Base-by-base conservation (phyloP, 352 stramenopile species). In the Phytophthora megakarya region DNA sequence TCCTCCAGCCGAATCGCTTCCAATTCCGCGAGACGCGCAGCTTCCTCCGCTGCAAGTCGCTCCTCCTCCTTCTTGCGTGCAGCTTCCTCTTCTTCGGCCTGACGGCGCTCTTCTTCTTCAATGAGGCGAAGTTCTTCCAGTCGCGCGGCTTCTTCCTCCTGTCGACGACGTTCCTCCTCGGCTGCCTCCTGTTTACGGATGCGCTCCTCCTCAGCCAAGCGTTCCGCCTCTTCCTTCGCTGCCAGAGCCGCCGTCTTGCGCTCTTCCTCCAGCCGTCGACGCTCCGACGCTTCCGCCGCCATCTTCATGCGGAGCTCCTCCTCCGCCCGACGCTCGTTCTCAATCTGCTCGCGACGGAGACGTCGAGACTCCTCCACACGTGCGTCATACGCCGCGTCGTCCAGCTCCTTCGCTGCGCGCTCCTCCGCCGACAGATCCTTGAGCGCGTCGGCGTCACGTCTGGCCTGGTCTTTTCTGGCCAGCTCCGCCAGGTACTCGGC, bases 401-500 rank as follows among this genome's bases (percentile, higher is more conserved):
- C 60, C 3, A 74, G 33, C 38, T 78, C 64, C 37, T 81, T 76
- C 30, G 65, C 72, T 1, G 74, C 54, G n/a, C 82, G 83, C 52
- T 92, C 86, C 30, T 84, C 84, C 16, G 65, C 51, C 13, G 73
- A 75, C 38, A 95, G 75, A 9, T 92, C 86, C 30, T 84, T 84
- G 11, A 93, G 64, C 53, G 63, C 56, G 32, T 91, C 82, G 19
- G 72, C 73, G 54, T 92, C 81, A 28, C 82, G 84, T 39, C 88
- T 78, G 39, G 72, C 48, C 23, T 88, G 83, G 61, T 95, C 81
- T 13, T 76, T 71, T 39, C 86, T 77, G 25, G 81, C 84, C 51
- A 95, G 70, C 28, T 89, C 83, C 35, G 87, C 86, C 62, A 91
- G 77, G 61, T 91, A 95, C 72, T 93, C 84, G 18, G 82, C 83